These are phyloP conservation scores for Debaryomyces prosopidis DNA, from an alignment of 805 yeast genomes.

Conservation along the genomic window DNA sequence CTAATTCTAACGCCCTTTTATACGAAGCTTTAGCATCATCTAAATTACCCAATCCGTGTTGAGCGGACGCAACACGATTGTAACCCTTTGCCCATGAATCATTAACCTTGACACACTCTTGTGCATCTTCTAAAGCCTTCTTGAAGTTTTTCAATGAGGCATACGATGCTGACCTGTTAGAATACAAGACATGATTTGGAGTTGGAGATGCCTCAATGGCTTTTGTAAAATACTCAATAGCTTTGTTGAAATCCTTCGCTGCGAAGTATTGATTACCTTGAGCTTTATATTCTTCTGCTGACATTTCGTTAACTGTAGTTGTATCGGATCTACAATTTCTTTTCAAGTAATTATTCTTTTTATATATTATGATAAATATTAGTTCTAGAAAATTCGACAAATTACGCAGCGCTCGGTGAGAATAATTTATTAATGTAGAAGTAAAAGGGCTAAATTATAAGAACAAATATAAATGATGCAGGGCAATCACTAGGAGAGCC, in stretches of 20 bases:
- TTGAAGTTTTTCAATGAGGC: constrained; percentile 75
- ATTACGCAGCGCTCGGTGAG: neutral
- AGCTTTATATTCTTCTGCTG: constrained; percentile 79
- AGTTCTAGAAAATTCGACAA: neutral
- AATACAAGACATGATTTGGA: constrained; percentile 90
- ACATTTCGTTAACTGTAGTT: constrained; percentile 12
- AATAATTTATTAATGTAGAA: neutral
- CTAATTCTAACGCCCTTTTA: constrained; percentile 77
- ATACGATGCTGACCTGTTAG: constrained; percentile 91
- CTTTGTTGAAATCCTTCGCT: constrained; percentile 78
- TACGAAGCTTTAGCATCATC: constrained; percentile 74
- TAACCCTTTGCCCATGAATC: constrained; percentile 95
- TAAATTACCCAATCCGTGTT: constrained; percentile 78
- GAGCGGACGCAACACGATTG: constrained; percentile 91
- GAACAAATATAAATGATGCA: no score
- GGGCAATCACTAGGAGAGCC: no score
- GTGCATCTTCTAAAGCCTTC: constrained; percentile 82
- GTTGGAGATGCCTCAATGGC: constrained; percentile 81
- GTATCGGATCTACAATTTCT: no score
- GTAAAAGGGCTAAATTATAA: no score
- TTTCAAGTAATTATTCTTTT: neutral
- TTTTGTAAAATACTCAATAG: constrained; percentile 76
- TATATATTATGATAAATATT: neutral
- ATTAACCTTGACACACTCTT: constrained; percentile 76
- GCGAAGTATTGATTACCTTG: constrained; percentile 93